A percentile compares a stretch with the other conserved stretches of the same genome.
Conservation (phyloP, 2,329 filamentous ascomycete genomes). For the Nemania sp. region DNA sequence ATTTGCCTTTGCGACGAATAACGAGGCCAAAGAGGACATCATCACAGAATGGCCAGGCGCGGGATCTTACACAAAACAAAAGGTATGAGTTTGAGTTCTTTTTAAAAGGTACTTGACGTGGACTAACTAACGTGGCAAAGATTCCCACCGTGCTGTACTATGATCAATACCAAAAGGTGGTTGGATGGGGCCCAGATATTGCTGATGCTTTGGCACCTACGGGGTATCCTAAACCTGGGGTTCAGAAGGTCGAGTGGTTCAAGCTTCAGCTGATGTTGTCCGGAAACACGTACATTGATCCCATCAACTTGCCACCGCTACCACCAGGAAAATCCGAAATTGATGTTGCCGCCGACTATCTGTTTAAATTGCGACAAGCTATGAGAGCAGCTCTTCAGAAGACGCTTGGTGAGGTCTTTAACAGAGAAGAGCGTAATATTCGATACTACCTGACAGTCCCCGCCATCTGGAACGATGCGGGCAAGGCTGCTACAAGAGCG, state of each 20-base stretch:
- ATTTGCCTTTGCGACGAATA: slow-evolving; percentile 96
- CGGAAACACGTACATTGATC: slow-evolving; percentile 98
- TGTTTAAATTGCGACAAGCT: slow-evolving; percentile 96
- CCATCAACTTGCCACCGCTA: slow-evolving; percentile 96
- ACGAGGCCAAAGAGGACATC: slow-evolving; percentile 97
- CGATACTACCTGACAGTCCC: slow-evolving; percentile 98
- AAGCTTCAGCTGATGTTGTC: slow-evolving; percentile 99
- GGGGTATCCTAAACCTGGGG: slow-evolving; percentile 95
- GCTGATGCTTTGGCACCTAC: slow-evolving; percentile 96
- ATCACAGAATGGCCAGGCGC: slow-evolving; percentile 99
- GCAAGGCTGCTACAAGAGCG: slow-evolving; percentile 94
- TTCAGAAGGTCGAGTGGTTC: slow-evolving; percentile 99
- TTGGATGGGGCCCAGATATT: slow-evolving; percentile 99
- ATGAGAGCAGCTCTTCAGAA: slow-evolving; percentile 97
- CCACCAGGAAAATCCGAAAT: slow-evolving; percentile 98
- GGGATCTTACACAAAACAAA: slow-evolving; percentile 98
- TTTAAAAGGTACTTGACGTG: not conserved
- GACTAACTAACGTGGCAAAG: slow-evolving; percentile 59
- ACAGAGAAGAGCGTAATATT: slow-evolving; percentile 97
- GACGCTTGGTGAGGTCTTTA: slow-evolving; percentile 96
- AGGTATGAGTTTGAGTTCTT: slow-evolving; percentile 67
- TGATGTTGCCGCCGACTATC: slow-evolving; percentile 98
- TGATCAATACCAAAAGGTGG: slow-evolving; percentile 98
- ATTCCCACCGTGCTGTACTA: slow-evolving; percentile 99
- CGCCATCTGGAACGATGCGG: slow-evolving; percentile 99